A percentile compares a stretch with the other conserved stretches of the same genome.
Conservation (phyloP, 2,329 filamentous ascomycete genomes). For the Penicillium sp. region DNA sequence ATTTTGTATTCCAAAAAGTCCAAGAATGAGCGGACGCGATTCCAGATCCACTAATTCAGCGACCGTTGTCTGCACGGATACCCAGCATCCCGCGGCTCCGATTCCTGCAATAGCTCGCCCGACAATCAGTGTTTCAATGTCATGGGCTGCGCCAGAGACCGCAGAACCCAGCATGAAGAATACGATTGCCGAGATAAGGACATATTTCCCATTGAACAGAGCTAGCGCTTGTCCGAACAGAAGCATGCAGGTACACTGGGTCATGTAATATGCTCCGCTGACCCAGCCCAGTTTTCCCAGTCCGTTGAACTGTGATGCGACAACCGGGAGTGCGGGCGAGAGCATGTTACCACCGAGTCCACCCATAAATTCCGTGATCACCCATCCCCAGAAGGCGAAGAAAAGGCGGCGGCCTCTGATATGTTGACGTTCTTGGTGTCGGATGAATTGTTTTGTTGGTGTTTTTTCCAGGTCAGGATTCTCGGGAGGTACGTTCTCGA, state of each 20-base stretch:
- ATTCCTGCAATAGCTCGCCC: not conserved
- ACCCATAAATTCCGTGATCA: not conserved
- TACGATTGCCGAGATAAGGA: not conserved
- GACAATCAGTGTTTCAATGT: not conserved
- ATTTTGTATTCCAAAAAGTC: not conserved
- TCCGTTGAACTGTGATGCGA: not conserved
- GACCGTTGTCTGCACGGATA: not conserved
- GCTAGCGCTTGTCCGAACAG: not conserved
- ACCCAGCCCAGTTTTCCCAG: not conserved
- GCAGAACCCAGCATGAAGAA: not conserved
- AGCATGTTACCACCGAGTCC: not conserved
- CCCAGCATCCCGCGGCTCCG: not conserved
- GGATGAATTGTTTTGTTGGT: not conserved
- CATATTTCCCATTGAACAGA: not conserved
- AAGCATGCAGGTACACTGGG: not conserved
- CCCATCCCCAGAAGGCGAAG: not conserved
- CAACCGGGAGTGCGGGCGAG: not conserved
- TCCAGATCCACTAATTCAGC: not conserved
- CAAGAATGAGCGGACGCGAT: not conserved
- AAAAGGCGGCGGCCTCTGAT: not conserved
- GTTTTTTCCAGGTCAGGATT: not conserved
- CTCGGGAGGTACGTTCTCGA: not conserved
- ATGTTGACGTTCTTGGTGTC: not conserved
- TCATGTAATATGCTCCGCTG: not conserved
- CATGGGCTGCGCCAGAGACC: not conserved